Conservation (phyloP, 2,329 filamentous ascomycete genomes). For the Sphaerostilbella broomeana region DNA sequence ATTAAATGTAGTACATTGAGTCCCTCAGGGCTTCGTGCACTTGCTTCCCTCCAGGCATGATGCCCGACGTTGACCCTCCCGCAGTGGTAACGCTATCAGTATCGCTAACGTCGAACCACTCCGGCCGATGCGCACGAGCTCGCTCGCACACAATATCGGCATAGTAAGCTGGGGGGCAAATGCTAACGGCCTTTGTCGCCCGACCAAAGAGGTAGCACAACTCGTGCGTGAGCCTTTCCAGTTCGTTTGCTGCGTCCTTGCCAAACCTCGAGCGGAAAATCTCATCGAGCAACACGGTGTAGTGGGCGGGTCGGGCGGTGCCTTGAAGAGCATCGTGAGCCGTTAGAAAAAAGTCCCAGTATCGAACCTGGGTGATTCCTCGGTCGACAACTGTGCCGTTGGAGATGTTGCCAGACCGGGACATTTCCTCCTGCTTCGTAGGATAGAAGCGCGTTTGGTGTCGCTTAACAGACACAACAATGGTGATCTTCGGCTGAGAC, state of each 20-base stretch:
- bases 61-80: conserved; percentile 7
- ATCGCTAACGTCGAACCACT: conserved; percentile 47
- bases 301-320: conserved; percentile 78
- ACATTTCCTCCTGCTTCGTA: conserved; percentile 40
- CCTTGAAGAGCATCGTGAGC: conserved; percentile 76
- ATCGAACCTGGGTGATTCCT: conserved; percentile 65
- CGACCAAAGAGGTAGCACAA: conserved; percentile 80
- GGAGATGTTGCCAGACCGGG: conserved; percentile 56
- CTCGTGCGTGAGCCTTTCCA: conserved; percentile 69
- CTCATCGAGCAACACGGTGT: conserved; percentile 67
- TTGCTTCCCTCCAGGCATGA: conserved; percentile 16
- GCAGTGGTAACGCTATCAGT: conserved; percentile 21
- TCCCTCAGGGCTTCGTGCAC: conserved; percentile 39
- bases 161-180: conserved; percentile 86
- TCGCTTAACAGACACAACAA: conserved; percentile 79
- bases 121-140: conserved; percentile 63
- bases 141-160: conserved; percentile 80
- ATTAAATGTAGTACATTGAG: conserved; percentile 52
- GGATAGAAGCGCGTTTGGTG: conserved; percentile 88
- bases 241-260: conserved; percentile 52
- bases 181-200: conserved; percentile 80
- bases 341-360: conserved; percentile 82
- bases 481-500: conserved; percentile 55
- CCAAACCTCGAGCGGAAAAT: conserved; percentile 47
- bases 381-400: conserved; percentile 82